A percentile compares a stretch with the other conserved stretches of the same genome.
phyloP scores from a whole-genome alignment of 2,329 filamentous ascomycete genomes.

The Apiospora aurea region DNA sequence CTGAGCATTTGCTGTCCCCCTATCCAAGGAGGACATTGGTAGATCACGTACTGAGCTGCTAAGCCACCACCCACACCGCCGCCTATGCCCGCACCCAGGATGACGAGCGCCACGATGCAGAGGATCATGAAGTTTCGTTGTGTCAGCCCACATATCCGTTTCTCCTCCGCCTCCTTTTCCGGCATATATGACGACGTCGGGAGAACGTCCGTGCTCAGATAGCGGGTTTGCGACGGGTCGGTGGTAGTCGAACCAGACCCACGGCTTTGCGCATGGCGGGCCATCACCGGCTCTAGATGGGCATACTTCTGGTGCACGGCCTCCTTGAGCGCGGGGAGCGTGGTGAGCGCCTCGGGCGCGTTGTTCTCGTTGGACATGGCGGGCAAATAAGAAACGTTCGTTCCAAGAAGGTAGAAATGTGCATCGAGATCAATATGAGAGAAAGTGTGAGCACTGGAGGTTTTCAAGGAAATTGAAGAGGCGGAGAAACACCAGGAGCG shows the following conservation, averaged over 20 bases:
- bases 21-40: background rate
- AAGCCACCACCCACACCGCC: conserved; percentile 5
- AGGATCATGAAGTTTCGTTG: conserved; percentile 2
- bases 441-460: background rate
- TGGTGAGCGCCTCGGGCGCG: background rate
- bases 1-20: background rate
- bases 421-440: background rate
- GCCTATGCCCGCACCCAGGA: background rate
- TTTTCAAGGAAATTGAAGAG: too few relatives aligned
- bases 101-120: background rate
- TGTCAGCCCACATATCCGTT: background rate
- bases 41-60: background rate
- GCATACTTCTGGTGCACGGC: background rate
- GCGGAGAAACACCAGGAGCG: too few relatives aligned
- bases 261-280: background rate
- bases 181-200: background rate
- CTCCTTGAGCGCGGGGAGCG: background rate
- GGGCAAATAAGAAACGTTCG: too few relatives aligned
- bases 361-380: background rate
- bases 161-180: background rate
- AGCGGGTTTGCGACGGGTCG: background rate
- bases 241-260: background rate
- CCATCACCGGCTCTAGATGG: background rate
- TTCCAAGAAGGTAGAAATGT: background rate
- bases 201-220: background rate